phyloP scores from a whole-genome alignment of 2,329 filamentous ascomycete species.

The Trichoderma gracile region DNA sequence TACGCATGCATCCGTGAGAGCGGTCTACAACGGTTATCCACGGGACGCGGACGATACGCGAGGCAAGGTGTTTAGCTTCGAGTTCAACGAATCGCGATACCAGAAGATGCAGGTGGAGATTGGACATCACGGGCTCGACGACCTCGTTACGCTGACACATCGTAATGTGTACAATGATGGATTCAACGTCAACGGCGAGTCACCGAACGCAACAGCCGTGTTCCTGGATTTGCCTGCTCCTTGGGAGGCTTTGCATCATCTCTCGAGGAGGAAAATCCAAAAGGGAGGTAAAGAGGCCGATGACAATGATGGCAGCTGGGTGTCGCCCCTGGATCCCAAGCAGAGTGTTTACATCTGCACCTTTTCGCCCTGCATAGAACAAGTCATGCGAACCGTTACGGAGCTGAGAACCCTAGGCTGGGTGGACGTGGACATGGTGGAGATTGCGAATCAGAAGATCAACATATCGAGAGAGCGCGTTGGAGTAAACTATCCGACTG shows the following conservation, averaged over 20 bases:
- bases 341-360: constrained; percentile 80
- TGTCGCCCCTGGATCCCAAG: constrained; percentile 69
- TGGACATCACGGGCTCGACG: constrained; percentile 63
- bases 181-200: constrained; percentile 62
- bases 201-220: constrained; percentile 66
- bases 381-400: constrained; percentile 83
- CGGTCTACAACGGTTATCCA: constrained; percentile 73
- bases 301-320: constrained; percentile 42
- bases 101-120: constrained; percentile 70
- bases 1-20: constrained; percentile 74
- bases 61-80: constrained; percentile 79
- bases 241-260: constrained; percentile 75
- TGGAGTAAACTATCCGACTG: constrained; percentile 64
- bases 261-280: constrained; percentile 55
- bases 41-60: constrained; percentile 44
- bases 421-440: constrained; percentile 92
- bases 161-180: constrained; percentile 77
- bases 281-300: constrained; percentile 31
- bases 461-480: constrained; percentile 81
- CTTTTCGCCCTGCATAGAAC: constrained; percentile 96
- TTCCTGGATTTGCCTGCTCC: constrained; percentile 81
- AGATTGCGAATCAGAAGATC: constrained; percentile 76
- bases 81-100: constrained; percentile 74
- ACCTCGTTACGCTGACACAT: constrained; percentile 70
- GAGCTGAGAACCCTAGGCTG: constrained; percentile 79